Base-by-base conservation (phyloP, 164 flowering plant genomes). In the Echeveria elegans region DNA sequence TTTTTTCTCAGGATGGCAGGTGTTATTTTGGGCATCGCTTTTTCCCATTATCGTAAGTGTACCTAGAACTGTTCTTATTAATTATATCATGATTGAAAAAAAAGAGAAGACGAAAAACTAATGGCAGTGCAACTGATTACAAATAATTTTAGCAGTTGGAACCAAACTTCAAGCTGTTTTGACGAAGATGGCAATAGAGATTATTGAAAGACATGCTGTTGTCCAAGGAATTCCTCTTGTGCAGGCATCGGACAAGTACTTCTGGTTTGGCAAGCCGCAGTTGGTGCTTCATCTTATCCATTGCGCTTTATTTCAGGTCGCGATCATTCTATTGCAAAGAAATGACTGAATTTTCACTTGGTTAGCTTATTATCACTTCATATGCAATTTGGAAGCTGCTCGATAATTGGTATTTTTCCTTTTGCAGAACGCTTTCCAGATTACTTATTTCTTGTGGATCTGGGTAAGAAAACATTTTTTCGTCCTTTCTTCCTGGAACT, bases 381-480 rank as follows among this genome's bases (percentile, higher is more conserved):
- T 1, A 10, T 52, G n/a, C 4, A 16, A 38, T 7, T 67, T 2
- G 26, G 37, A 52, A 58, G 32, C 68, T 16, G 26, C 4, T 28
- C 40, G 59, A 32, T 71, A 37, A 61, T 9, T 11, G 26, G 21
- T 31, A 37, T 19, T 24, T 28, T 47, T 76, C 73, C 16, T 65
- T 21, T 18, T 80, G 72, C 98, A 95, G 99, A 95, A 95, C 66
- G 96, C 99, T 9, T 92, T 95, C 70, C 90, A 92, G 77, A 82
- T 92, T 41, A 92, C 92, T 43, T 85, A 88, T 73, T 90, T 92
- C 85, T 69, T 92, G 11, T 95, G 97, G 97, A 95, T 90, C 71
- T 85, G 89, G 97, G 99, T 95, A 87, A 80, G 5, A 29, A 68
- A 32, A n/a, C 31, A 15, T 70, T 63, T 37, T 36, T 7, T 16